These are phyloP conservation scores for Xylaria sp. DNA, from an alignment of 2,329 filamentous ascomycete genomes.

Conservation along the genomic window DNA sequence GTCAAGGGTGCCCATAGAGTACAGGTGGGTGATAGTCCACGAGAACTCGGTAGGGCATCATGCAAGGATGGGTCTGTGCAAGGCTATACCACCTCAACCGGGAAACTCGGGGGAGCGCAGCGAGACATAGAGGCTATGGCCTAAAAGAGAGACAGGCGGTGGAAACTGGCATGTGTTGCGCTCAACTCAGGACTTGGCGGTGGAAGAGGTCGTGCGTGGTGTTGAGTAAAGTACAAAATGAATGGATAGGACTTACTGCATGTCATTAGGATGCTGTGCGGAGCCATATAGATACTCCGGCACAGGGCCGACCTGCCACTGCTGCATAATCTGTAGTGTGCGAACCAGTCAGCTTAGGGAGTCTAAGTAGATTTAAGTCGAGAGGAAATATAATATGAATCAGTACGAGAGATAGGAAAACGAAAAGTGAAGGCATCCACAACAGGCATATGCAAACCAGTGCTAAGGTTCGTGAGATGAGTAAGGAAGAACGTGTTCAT, in stretches of 20 bases:
- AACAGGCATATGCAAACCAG: too few relatives aligned
- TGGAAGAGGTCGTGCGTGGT: constrained; percentile 31
- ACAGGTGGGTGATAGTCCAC: constrained; percentile 16
- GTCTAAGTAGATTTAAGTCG: constrained; percentile 6
- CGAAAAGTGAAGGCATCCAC: not conserved
- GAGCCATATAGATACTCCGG: constrained; percentile 67
- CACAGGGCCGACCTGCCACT: constrained; percentile 70
- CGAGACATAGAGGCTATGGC: constrained; percentile 21
- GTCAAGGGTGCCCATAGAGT: constrained; percentile 24
- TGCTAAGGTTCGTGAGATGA: too few relatives aligned
- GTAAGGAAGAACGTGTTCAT: not conserved
- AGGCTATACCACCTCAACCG: constrained; percentile 26
- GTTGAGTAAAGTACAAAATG: constrained; percentile 32
- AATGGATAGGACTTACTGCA: constrained; percentile 65
- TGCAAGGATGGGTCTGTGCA: constrained; percentile 18
- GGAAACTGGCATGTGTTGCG: constrained; percentile 30
- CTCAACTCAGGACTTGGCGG: constrained; percentile 26
- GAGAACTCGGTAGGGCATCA: constrained; percentile 21
- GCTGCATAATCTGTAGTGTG: constrained; percentile 65
- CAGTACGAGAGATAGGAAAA: not conserved
- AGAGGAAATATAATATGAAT: not conserved
- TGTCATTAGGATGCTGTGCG: constrained; percentile 65
- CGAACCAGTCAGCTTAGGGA: constrained; percentile 48
- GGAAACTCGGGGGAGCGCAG: constrained; percentile 21
- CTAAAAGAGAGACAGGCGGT: constrained; percentile 28